These are phyloP conservation scores for Clarireedia sp. DNA, from an alignment of 2,329 filamentous ascomycete species.

Conservation along the genomic window DNA sequence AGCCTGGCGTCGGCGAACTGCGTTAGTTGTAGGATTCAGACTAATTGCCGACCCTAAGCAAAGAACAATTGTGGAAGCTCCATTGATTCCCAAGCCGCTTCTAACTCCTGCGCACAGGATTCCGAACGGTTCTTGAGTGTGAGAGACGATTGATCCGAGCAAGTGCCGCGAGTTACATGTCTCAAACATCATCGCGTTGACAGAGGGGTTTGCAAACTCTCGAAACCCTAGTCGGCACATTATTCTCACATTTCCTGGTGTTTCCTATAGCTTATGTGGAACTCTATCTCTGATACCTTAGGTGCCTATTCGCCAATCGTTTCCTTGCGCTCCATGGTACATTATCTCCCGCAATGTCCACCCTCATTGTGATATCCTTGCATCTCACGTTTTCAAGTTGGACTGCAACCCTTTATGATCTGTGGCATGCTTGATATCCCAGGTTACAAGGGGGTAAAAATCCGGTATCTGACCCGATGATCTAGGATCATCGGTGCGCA, in stretches of 20 bases:
- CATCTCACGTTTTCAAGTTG: background rate
- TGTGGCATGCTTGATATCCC: background rate
- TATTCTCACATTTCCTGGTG: too few species aligned
- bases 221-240: background rate
- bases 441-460: background rate
- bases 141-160: background rate
- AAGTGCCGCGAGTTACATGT: background rate
- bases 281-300: background rate
- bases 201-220: background rate
- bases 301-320: background rate
- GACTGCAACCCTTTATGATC: background rate
- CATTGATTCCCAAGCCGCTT: background rate
- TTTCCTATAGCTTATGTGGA: background rate
- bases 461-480: background rate
- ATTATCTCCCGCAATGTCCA: background rate
- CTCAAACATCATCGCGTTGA: background rate
- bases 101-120: background rate
- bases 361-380: background rate
- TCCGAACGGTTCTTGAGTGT: too few species aligned
- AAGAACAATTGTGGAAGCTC: background rate
- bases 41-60: background rate
- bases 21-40: background rate
- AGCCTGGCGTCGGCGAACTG: too few species aligned
- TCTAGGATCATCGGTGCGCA: background rate
- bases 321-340: background rate